Conservation (phyloP, 2,329 filamentous ascomycete species). For the Basipetospora chlamydospora region DNA sequence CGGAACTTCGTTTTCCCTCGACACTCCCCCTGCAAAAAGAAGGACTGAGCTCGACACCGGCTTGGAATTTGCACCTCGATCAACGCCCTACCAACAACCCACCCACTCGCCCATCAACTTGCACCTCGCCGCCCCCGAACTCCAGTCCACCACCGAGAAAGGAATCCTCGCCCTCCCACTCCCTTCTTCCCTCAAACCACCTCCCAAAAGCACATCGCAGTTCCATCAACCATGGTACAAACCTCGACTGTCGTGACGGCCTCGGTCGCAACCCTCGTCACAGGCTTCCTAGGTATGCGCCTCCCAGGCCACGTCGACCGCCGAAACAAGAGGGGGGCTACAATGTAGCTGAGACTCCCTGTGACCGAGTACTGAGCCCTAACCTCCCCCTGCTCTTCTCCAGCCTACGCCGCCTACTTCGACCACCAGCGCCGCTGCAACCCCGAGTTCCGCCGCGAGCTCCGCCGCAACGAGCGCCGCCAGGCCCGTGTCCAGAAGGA, state of each 20-base stretch:
- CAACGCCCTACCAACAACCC: too few species aligned
- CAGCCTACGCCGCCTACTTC: conserved; percentile 55
- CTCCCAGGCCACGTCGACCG: background rate
- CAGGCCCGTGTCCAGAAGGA: conserved; percentile 59
- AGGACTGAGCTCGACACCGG: too few species aligned
- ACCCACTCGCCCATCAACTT: too few species aligned
- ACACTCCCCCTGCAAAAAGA: too few species aligned
- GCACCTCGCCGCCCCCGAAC: too few species aligned
- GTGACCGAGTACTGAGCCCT: too few species aligned
- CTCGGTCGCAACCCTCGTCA: conserved; percentile 45
- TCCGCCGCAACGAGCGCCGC: conserved; percentile 63
- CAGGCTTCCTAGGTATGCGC: conserved; percentile 41
- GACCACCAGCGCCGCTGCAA: conserved; percentile 51
- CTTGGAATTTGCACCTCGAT: too few species aligned
- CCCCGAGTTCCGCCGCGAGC: conserved; percentile 49
- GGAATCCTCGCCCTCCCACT: conserved; percentile 6
- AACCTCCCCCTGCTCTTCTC: too few species aligned
- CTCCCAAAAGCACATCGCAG: conserved; percentile 1
- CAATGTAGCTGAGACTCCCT: too few species aligned
- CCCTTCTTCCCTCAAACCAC: conserved; percentile 7
- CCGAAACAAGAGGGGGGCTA: too few species aligned
- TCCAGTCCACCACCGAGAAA: too few species aligned
- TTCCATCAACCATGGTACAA: conserved; percentile 26
- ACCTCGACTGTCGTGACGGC: conserved; percentile 43
- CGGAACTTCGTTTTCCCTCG: too few species aligned